These are phyloP conservation scores for Neurospora hispaniola DNA, from an alignment of 495 filamentous ascomycete species.

Conservation along the genomic window DNA sequence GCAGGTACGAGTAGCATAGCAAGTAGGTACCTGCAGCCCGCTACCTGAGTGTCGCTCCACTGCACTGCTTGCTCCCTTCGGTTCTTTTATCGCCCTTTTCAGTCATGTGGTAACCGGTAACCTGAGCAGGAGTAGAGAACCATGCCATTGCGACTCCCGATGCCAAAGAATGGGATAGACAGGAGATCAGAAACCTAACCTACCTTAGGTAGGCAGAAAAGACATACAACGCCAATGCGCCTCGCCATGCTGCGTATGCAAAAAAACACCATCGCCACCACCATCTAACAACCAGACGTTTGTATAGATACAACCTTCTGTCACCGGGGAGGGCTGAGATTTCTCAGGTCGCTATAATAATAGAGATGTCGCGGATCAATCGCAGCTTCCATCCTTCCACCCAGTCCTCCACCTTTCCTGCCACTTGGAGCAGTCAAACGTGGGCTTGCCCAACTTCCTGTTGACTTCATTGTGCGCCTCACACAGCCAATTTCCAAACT, in stretches of 20 bases:
- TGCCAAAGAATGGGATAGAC: background rate
- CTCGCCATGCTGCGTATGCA: background rate
- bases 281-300: background rate
- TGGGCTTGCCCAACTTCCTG: conserved; percentile 78
- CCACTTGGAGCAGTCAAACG: conserved; percentile 87
- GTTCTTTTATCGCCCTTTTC: background rate
- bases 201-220: background rate
- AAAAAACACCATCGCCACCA: background rate
- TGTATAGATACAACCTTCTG: background rate
- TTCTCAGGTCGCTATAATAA: background rate
- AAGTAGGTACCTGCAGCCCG: background rate
- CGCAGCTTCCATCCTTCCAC: conserved; percentile 74
- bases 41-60: background rate
- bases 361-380: conserved; percentile 13
- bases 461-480: conserved; percentile 98
- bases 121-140: background rate
- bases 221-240: background rate
- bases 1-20: background rate
- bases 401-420: conserved; percentile 91
- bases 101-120: background rate
- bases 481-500: conserved; percentile 91
- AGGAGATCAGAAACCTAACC: background rate
- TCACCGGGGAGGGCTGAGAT: background rate
- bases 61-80: background rate
- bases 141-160: background rate